Conservation (phyloP, 495 filamentous ascomycete species). For the Emericellopsis terricola region DNA sequence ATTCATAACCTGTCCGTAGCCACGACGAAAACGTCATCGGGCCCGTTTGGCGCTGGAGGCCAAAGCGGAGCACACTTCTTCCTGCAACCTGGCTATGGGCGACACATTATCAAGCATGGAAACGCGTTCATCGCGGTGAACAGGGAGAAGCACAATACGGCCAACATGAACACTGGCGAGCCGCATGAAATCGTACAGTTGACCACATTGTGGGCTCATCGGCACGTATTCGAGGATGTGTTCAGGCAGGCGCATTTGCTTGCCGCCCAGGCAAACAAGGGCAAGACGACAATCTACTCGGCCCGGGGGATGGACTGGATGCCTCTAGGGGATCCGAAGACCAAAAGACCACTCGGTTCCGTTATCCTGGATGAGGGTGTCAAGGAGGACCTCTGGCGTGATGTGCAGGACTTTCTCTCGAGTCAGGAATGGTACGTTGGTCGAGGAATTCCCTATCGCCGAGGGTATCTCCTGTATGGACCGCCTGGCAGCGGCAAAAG, state of each 20-base stretch:
- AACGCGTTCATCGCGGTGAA: slow-evolving; percentile 67
- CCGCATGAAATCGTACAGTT: slow-evolving; percentile 91
- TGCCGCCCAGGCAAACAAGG: slow-evolving; percentile 57
- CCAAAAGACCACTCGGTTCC: slow-evolving; percentile 74
- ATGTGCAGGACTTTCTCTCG: slow-evolving; percentile 67
- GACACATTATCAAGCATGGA: slow-evolving; percentile 69
- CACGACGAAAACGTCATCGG: slow-evolving; percentile 34
- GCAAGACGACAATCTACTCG: slow-evolving; percentile 89
- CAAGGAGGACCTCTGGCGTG: slow-evolving; percentile 67
- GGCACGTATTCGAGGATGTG: slow-evolving; percentile 69
- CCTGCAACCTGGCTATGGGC: slow-evolving; percentile 78
- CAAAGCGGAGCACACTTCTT: slow-evolving; percentile 62
- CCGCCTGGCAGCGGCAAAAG: slow-evolving; percentile 92
- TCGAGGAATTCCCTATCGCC: slow-evolving; percentile 83
- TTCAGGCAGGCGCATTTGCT: slow-evolving; percentile 72
- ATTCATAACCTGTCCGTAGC: slow-evolving; percentile 29
- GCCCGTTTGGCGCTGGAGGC: slow-evolving; percentile 39
- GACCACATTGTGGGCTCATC: slow-evolving; percentile 76
- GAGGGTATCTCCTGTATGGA: slow-evolving; percentile 86
- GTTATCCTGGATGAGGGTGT: slow-evolving; percentile 77
- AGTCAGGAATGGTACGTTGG: slow-evolving; percentile 81
- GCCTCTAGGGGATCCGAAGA: slow-evolving; percentile 69
- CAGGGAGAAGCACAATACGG: slow-evolving; percentile 60
- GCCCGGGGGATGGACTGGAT: slow-evolving; percentile 65
- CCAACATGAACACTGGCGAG: slow-evolving; percentile 54